Evolutionary conservation across 1,284 basidiomycete species (phyloP).

Genomic region (Xerocomus minutiporus): DNA sequence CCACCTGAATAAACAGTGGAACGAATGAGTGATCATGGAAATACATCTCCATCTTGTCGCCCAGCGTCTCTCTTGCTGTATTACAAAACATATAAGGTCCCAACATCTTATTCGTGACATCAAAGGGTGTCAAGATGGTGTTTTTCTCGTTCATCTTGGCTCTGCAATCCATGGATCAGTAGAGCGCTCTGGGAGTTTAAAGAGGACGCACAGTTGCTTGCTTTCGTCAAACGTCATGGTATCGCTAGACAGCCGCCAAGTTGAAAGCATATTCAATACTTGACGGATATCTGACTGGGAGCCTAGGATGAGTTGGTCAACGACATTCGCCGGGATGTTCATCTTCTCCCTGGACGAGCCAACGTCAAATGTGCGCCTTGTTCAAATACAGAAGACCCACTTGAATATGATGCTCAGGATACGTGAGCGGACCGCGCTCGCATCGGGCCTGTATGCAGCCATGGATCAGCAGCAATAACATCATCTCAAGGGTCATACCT

Average conservation of each 20-base stretch:
- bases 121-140: constrained; percentile 86
- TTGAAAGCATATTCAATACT: constrained; percentile 96
- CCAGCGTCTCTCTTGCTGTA: constrained; percentile 77
- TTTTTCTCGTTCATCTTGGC: constrained; percentile 90
- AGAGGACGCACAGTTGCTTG: constrained; percentile 71
- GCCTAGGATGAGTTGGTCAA: constrained; percentile 88
- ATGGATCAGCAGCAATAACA: neutral
- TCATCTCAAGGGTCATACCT: constrained; percentile 45
- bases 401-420: constrained; percentile 88
- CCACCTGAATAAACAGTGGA: constrained; percentile 90
- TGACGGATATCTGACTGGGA: constrained; percentile 95
- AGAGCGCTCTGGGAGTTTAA: neutral
- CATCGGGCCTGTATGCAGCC: constrained; percentile 59
- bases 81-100: constrained; percentile 87
- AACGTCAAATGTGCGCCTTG: neutral
- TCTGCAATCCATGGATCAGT: constrained; percentile 39
- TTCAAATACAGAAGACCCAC: constrained; percentile 39
- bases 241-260: constrained; percentile 79
- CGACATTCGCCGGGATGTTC: constrained; percentile 84
- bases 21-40: constrained; percentile 95
- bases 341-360: constrained; percentile 72
- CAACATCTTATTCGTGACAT: constrained; percentile 79
- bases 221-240: constrained; percentile 89
- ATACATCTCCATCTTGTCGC: constrained; percentile 93
- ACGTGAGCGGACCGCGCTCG: constrained; percentile 72